These are phyloP conservation scores for Hypoxylon sp. DNA, from an alignment of 2,329 filamentous ascomycete species.

Conservation along the genomic window DNA sequence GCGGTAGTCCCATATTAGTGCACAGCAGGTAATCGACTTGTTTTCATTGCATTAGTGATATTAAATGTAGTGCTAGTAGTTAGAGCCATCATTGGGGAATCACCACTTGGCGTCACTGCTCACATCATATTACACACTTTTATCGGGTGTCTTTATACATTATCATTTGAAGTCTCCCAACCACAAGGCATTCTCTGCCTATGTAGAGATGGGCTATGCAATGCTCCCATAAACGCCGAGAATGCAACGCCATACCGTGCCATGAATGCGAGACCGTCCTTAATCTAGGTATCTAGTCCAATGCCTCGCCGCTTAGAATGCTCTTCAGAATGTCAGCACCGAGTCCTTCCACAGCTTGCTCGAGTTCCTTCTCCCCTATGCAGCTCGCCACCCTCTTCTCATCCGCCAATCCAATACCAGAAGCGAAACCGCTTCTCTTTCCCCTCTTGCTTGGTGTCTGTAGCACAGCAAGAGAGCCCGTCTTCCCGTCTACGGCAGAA, in stretches of 20 bases:
- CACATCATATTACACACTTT: not conserved
- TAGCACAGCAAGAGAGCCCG: slow-evolving; percentile 73
- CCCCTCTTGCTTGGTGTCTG: slow-evolving; percentile 81
- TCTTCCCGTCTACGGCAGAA: slow-evolving; percentile 77
- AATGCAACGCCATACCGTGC: slow-evolving; percentile 46
- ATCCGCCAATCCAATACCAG: slow-evolving; percentile 69
- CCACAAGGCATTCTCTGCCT: slow-evolving; percentile 1
- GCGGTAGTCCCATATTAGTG: too few relatives aligned
- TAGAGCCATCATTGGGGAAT: not conserved
- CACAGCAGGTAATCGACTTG: too few relatives aligned
- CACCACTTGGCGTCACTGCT: not conserved
- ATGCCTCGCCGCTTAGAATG: slow-evolving; percentile 73
- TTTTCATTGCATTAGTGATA: too few relatives aligned
- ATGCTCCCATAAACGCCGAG: slow-evolving; percentile 26
- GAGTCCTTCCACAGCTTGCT: slow-evolving; percentile 75
- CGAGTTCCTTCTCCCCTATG: slow-evolving; percentile 84
- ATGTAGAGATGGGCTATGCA: slow-evolving; percentile 4
- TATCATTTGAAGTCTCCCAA: slow-evolving; percentile 20
- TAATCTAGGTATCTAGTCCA: slow-evolving; percentile 64
- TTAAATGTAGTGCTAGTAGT: not conserved
- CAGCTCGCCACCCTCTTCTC: slow-evolving; percentile 85
- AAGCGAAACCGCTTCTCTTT: slow-evolving; percentile 66
- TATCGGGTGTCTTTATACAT: slow-evolving; percentile 19
- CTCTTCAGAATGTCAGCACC: slow-evolving; percentile 73
- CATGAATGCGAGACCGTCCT: slow-evolving; percentile 37